Base-by-base conservation (phyloP, 805 yeast species). In the Starmerella floris region DNA sequence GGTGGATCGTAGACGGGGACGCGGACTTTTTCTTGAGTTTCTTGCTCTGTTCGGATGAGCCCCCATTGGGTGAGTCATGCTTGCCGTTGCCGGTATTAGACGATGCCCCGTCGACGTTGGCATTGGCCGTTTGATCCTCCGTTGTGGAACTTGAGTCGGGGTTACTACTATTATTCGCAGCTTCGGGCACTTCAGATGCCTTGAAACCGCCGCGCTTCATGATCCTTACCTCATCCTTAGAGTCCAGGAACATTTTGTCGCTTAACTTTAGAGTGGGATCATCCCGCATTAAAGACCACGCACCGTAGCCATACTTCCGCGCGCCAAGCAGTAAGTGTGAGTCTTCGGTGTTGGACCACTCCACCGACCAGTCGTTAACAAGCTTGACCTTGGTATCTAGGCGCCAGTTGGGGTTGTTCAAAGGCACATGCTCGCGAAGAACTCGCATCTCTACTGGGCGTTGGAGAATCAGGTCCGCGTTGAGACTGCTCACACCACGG, bases 251-350 rank as follows among this genome's bases (percentile, higher is more conserved):
- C 51, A 91, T 64, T 65, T 84, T 91, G 52, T 84, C 83, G 48
- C 83, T 81, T 47, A 91, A 67, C 10, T 85, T 87, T 45, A 91
- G 68, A 40, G 83, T 71, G 2, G 98, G 97, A 62, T 91, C 98
- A 63, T 91, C 99, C 57, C 98, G 70, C 36, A 91, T 87, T 56
- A 82, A 87, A 2, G 72, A 59, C 98, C 98, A 91, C 1, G 95
- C 78, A 16, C 97, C 97, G 60, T 84, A 87, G 0, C 99, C 99
- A 62, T 87, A 87, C 62, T 83, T 85, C 56, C 73, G 72, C 20
- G 88, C 81, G 50, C 99, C 99, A 28, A 82, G 74, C 47, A 91
- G 61, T 41, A 91, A 68, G 76, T 77, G 81, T 40, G 85, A 81
- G 60, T 91, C 99, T 57, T 91, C 94, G 26, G 69, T 74, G 13